Conservation (phyloP, 2,329 filamentous ascomycete species). For the Epichloe scottii region DNA sequence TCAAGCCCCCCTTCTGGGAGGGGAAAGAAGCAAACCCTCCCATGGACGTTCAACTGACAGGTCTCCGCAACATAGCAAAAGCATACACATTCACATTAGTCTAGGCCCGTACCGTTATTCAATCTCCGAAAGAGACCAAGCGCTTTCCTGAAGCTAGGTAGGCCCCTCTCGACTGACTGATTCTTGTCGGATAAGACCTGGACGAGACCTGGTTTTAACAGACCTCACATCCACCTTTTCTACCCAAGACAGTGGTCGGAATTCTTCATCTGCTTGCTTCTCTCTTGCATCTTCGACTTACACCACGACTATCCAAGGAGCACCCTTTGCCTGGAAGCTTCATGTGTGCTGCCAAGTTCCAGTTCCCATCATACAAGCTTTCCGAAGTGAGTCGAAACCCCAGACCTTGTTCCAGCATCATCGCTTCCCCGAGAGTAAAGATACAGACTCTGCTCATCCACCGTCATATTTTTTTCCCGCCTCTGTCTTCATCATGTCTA, state of each 20-base stretch:
- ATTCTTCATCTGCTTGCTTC: slow-evolving; percentile 19
- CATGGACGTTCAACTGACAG: slow-evolving; percentile 19
- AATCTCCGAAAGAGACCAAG: slow-evolving; percentile 26
- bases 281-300: slow-evolving; percentile 23
- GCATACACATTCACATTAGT: slow-evolving; percentile 18
- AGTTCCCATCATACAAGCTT: slow-evolving; percentile 43
- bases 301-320: slow-evolving; percentile 12
- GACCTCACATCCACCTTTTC: slow-evolving; percentile 16
- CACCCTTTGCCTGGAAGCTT: slow-evolving; percentile 28
- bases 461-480: background rate
- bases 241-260: slow-evolving; percentile 27
- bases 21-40: slow-evolving; percentile 19
- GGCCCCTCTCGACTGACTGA: slow-evolving; percentile 17
- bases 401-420: slow-evolving; percentile 19
- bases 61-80: slow-evolving; percentile 18
- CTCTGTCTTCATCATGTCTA: slow-evolving; percentile 1
- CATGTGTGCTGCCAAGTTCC: slow-evolving; percentile 47
- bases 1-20: slow-evolving; percentile 17
- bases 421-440: background rate
- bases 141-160: slow-evolving; percentile 15
- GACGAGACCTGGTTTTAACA: slow-evolving; percentile 26
- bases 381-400: slow-evolving; percentile 41
- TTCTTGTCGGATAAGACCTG: slow-evolving; percentile 23
- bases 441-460: background rate
- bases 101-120: slow-evolving; percentile 19